These are phyloP conservation scores for Penicillium chermesinum DNA, from an alignment of 495 filamentous ascomycete genomes.

Conservation along the genomic window DNA sequence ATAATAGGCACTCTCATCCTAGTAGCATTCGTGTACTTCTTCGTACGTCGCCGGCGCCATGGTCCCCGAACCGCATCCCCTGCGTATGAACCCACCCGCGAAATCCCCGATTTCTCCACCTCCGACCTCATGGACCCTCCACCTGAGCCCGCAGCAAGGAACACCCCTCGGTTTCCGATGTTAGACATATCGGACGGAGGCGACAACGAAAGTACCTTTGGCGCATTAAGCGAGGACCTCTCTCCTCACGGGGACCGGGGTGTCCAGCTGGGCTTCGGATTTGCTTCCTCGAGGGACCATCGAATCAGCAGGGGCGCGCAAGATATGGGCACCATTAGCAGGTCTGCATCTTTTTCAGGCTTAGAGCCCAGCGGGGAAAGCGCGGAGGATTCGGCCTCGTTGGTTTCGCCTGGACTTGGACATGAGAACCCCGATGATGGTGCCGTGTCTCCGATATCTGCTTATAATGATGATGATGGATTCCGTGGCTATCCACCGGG, in stretches of 20 bases:
- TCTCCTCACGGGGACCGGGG: background rate
- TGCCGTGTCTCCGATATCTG: slow-evolving; percentile 37
- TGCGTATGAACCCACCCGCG: slow-evolving; percentile 10
- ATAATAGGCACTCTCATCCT: slow-evolving; percentile 28
- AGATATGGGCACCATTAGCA: slow-evolving; percentile 4
- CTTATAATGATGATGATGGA: slow-evolving; percentile 19
- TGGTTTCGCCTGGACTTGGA: slow-evolving; percentile 25
- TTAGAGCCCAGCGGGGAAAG: slow-evolving; percentile 16
- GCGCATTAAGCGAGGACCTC: slow-evolving; percentile 1
- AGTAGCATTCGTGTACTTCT: slow-evolving; percentile 23
- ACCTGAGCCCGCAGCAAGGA: background rate
- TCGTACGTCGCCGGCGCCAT: slow-evolving; percentile 19
- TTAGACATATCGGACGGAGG: slow-evolving; percentile 5
- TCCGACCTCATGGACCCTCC: slow-evolving; percentile 14
- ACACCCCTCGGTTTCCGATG: slow-evolving; percentile 4
- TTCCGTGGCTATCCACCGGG: background rate
- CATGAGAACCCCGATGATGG: slow-evolving; percentile 14
- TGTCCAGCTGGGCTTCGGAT: slow-evolving; percentile 10
- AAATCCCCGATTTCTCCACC: slow-evolving; percentile 10
- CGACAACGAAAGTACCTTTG: background rate
- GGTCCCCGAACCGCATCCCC: slow-evolving; percentile 6
- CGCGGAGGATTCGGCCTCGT: slow-evolving; percentile 27
- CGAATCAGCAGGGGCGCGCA: slow-evolving; percentile 10
- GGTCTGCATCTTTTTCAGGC: slow-evolving; percentile 3
- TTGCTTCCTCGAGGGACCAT: slow-evolving; percentile 16